Conservation (phyloP, 2,329 filamentous ascomycete species). For the Venturia oleaginea region DNA sequence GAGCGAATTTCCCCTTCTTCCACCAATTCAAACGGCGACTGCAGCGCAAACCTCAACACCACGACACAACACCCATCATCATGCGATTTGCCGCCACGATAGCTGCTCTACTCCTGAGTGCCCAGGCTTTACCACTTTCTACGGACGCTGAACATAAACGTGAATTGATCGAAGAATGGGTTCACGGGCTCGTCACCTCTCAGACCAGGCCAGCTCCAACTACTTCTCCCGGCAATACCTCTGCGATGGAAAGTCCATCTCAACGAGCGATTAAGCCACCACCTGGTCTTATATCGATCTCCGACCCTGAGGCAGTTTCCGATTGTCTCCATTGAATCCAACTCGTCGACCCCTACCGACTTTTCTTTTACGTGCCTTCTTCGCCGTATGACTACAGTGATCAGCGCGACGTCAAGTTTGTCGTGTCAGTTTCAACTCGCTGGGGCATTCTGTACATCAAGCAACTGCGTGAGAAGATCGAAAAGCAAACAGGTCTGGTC, state of each 20-base stretch:
- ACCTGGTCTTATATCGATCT: background rate
- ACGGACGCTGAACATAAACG: background rate
- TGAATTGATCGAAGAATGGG: background rate
- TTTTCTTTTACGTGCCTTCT: background rate
- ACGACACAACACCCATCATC: background rate
- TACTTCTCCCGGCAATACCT: background rate
- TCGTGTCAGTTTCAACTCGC: background rate
- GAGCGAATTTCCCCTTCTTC: background rate
- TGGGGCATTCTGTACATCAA: background rate
- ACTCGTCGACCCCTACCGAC: background rate
- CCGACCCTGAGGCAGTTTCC: background rate
- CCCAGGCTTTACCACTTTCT: background rate
- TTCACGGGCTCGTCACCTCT: background rate
- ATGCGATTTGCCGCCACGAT: background rate
- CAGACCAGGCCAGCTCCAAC: background rate
- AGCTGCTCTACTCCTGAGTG: background rate
- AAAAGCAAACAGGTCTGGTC: background rate
- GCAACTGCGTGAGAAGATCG: background rate
- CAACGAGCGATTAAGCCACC: background rate
- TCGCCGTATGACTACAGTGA: background rate
- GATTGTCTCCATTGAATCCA: background rate
- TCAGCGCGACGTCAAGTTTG: background rate
- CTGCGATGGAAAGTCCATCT: background rate
- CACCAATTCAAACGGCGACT: background rate
- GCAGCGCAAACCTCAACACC: background rate